phyloP scores from a whole-genome alignment of 2,329 filamentous ascomycete genomes.

The Trichoderma atroviride region DNA sequence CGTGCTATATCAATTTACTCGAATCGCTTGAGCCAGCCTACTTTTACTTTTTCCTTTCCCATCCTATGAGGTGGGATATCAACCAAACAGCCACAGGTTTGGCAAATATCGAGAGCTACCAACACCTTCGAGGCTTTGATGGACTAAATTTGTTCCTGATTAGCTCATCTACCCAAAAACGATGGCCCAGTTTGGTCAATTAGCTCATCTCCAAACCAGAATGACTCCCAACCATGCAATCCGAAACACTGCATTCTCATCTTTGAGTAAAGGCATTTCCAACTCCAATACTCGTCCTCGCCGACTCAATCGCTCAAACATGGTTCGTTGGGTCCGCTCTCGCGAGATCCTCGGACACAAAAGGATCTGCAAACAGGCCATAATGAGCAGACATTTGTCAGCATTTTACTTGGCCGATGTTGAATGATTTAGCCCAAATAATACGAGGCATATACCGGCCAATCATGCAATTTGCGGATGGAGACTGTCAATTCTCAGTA shows the following conservation, averaged over 20 bases:
- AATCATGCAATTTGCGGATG: constrained; percentile 6
- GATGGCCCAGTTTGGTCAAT: not conserved
- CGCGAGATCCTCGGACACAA: not conserved
- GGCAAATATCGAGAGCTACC: not conserved
- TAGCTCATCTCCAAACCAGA: not conserved
- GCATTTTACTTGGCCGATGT: constrained; percentile 5
- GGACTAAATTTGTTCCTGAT: not conserved
- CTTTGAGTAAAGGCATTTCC: not conserved
- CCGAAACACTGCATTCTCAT: not conserved
- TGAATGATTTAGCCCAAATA: not conserved
- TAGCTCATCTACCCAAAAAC: not conserved
- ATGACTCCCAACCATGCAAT: not conserved
- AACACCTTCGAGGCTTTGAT: not conserved
- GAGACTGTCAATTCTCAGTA: not conserved
- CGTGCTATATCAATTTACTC: not conserved
- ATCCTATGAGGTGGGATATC: not conserved
- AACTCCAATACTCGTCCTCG: not conserved
- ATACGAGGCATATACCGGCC: constrained; percentile 8
- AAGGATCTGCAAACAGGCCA: constrained; percentile 5
- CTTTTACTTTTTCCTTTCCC: not conserved
- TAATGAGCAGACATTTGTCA: not conserved
- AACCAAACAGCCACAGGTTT: not conserved
- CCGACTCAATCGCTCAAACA: not conserved
- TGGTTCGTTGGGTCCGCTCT: constrained; percentile 7
- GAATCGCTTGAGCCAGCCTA: not conserved